Percentiles rank a stretch among this genome's conserved stretches.
phyloP scores from a whole-genome alignment of 768 basidiomycete genomes.

The Serendipita indica region DNA sequence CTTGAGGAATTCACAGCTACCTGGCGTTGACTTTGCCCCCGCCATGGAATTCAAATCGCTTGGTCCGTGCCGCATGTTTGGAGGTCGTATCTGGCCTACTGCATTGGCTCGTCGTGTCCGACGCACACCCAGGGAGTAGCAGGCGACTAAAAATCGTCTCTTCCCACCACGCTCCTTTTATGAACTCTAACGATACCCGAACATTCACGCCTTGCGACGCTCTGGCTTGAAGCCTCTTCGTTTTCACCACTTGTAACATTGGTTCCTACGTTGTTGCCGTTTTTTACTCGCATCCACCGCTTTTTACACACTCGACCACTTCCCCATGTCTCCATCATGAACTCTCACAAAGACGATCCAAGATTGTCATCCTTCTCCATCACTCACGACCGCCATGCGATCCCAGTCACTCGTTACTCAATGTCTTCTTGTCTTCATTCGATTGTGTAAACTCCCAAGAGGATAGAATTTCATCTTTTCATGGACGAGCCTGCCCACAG shows the following conservation, averaged over 20 bases:
- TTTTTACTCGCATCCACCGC: neutral
- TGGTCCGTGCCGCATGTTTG: conserved; percentile 6
- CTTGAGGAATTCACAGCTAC: neutral
- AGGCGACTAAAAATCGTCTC: neutral
- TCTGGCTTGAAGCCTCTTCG: neutral
- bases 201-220: neutral
- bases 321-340: neutral
- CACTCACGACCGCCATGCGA: no score
- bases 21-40: neutral
- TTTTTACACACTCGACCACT: neutral
- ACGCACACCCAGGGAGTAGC: conserved; percentile 1
- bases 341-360: no score
- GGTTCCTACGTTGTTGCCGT: neutral
- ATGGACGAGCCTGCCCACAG: no score
- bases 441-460: no score
- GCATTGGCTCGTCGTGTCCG: conserved; percentile 3
- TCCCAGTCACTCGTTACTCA: no score
- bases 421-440: no score
- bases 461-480: no score
- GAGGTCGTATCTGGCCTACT: conserved; percentile 5
- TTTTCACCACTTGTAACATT: neutral
- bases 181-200: conserved; percentile 8
- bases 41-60: neutral
- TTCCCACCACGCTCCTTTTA: conserved; percentile 5
- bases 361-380: no score